Percentiles rank a stretch among this genome's conserved stretches.
Conservation (phyloP, 768 basidiomycete species). For the Rhodosporidiobolus sp. region DNA sequence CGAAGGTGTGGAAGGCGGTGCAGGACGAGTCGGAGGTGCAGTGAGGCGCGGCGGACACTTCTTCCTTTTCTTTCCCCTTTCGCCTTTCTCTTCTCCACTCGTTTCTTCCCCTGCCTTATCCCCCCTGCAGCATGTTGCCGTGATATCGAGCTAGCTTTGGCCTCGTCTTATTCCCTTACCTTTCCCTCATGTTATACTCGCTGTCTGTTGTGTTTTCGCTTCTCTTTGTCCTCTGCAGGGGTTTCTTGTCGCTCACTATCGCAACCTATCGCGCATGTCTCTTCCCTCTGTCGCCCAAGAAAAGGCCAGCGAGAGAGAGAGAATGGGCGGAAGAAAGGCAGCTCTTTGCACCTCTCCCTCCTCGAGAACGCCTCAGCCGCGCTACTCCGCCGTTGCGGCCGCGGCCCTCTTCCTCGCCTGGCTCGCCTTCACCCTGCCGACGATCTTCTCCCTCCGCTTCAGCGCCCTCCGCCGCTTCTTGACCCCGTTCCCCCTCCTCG, state of each 20-base stretch:
- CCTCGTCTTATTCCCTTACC: too few relatives aligned
- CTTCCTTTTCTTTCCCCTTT: not conserved
- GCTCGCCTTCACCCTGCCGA: not conserved
- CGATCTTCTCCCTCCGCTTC: conserved; percentile 14
- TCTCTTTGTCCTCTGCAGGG: too few relatives aligned
- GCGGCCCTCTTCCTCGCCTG: not conserved
- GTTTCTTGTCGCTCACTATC: too few relatives aligned
- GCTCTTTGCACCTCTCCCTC: not conserved
- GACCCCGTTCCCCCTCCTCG: conserved; percentile 27
- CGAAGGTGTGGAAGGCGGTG: conserved; percentile 17
- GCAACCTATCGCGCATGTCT: too few relatives aligned
- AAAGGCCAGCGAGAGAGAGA: not conserved
- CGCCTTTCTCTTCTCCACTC: too few relatives aligned
- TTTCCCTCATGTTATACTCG: too few relatives aligned
- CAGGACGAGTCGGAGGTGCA: not conserved
- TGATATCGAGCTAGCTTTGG: too few relatives aligned
- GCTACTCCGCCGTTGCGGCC: not conserved
- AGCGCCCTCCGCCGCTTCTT: conserved; percentile 10
- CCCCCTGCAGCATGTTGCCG: too few relatives aligned
- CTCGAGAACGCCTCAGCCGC: not conserved
- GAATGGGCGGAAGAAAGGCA: not conserved
- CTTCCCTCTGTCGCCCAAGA: too few relatives aligned
- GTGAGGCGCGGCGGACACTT: not conserved
- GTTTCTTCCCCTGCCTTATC: too few relatives aligned
- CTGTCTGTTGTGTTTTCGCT: too few relatives aligned